Percentiles rank a stretch among this genome's conserved stretches.
phyloP scores from a whole-genome alignment of 768 basidiomycete genomes.

The Clitopilus hobsonii region DNA sequence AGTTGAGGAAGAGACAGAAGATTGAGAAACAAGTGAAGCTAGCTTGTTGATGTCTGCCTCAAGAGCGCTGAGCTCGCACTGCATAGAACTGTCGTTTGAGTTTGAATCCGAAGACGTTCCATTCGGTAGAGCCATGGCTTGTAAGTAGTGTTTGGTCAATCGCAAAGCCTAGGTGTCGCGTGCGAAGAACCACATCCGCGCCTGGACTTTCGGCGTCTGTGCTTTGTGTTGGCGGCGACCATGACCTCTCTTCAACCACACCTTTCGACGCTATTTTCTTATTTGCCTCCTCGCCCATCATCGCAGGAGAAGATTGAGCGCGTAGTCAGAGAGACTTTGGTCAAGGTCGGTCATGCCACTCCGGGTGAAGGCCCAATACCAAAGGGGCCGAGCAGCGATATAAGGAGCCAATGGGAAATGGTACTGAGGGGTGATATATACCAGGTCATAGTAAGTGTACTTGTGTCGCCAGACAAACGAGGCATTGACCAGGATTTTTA shows the following conservation, averaged over 20 bases:
- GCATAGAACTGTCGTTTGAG: background rate
- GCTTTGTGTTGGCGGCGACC: constrained; percentile 17
- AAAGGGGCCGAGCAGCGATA: constrained; percentile 15
- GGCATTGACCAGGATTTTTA: background rate
- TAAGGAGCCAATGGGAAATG: constrained; percentile 68
- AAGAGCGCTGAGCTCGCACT: constrained; percentile 10
- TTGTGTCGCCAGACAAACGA: background rate
- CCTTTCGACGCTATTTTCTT: constrained; percentile 45
- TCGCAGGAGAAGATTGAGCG: constrained; percentile 41
- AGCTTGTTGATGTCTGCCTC: constrained; percentile 33
- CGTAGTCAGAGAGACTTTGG: constrained; percentile 43
- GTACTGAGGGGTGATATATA: constrained; percentile 69
- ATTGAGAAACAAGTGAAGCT: constrained; percentile 23
- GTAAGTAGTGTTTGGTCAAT: background rate
- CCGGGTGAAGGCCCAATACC: background rate
- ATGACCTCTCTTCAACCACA: constrained; percentile 52
- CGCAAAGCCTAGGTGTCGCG: no score
- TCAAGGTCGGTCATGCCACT: constrained; percentile 20
- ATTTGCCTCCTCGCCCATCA: constrained; percentile 48
- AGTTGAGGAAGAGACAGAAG: constrained; percentile 10
- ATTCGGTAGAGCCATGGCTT: constrained; percentile 4
- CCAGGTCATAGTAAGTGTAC: constrained; percentile 55
- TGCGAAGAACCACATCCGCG: constrained; percentile 1
- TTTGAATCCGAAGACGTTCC: constrained; percentile 1
- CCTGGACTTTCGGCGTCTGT: constrained; percentile 7